Evolutionary conservation across 2,329 filamentous ascomycete genomes (phyloP).

Genomic region (Microcyclospora pomicola): DNA sequence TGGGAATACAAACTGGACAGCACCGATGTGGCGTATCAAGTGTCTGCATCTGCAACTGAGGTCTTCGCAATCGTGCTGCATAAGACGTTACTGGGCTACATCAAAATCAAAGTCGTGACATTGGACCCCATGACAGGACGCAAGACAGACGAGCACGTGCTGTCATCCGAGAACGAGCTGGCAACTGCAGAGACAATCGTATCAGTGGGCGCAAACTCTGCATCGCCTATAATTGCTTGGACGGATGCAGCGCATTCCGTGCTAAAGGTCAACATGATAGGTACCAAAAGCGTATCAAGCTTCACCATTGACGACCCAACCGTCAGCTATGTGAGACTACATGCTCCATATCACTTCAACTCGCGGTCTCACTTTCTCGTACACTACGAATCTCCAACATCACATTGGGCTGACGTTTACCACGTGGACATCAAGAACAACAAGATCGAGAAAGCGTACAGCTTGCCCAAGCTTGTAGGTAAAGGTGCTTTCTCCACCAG

Average conservation of each 20-base stretch:
- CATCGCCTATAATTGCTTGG: conserved; percentile 63
- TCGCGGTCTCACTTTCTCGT: conserved; percentile 73
- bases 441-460: conserved; percentile 62
- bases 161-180: conserved; percentile 65
- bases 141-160: conserved; percentile 54
- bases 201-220: conserved; percentile 63
- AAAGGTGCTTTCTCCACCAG: conserved; percentile 66
- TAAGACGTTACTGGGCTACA: conserved; percentile 48
- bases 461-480: conserved; percentile 57
- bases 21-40: conserved; percentile 61
- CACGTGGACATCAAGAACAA: conserved; percentile 62
- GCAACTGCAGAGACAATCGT: conserved; percentile 50
- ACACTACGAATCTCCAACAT: conserved; percentile 55
- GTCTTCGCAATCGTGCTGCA: conserved; percentile 69
- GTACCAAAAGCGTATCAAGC: conserved; percentile 30
- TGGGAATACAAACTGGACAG: conserved; percentile 61
- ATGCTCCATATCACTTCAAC: conserved; percentile 59
- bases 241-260: conserved; percentile 48
- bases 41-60: conserved; percentile 52
- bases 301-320: conserved; percentile 29
- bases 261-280: conserved; percentile 58
- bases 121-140: conserved; percentile 61
- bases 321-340: conserved; percentile 46
- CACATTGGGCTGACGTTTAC: conserved; percentile 74
- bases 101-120: conserved; percentile 61